These are phyloP conservation scores for Trichoderma sp. DNA, from an alignment of 2,329 filamentous ascomycete species.

Conservation along the genomic window DNA sequence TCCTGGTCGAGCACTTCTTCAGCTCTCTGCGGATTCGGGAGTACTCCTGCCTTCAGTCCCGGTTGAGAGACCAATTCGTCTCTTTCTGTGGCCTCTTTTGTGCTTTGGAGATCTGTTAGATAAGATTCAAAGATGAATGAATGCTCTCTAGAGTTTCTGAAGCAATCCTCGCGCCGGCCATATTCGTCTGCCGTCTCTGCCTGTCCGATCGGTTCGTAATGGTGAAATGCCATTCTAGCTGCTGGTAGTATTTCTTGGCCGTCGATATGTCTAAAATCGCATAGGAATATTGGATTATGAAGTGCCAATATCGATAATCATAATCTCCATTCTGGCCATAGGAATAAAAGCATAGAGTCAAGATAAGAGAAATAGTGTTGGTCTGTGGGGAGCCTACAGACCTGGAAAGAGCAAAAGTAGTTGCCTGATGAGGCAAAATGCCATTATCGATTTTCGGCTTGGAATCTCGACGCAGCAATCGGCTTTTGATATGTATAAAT, in stretches of 20 bases:
- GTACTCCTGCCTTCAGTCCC: slow-evolving; percentile 24
- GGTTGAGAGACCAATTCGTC: slow-evolving; percentile 32
- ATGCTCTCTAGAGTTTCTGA: slow-evolving; percentile 30
- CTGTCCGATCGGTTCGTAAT: not conserved
- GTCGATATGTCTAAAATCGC: not conserved
- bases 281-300: not conserved
- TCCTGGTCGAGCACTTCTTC: slow-evolving; percentile 11
- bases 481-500: not conserved
- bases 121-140: slow-evolving; percentile 36
- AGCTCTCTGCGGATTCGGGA: not conserved
- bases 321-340: not conserved
- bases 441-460: not conserved
- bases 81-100: slow-evolving; percentile 7
- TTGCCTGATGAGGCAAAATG: not conserved
- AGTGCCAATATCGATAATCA: not conserved
- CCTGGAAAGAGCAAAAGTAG: not conserved
- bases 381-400: not conserved
- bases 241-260: not conserved
- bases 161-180: slow-evolving; percentile 34
- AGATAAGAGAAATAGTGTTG: not conserved
- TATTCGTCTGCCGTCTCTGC: slow-evolving; percentile 32
- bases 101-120: slow-evolving; percentile 29
- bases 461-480: not conserved
- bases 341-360: not conserved
- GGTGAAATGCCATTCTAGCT: not conserved